Evolutionary conservation across 2,329 filamentous ascomycete genomes (phyloP), one percentile per base, ranked within the genome.

Genomic region (Madurella mycetomatis): DNA sequence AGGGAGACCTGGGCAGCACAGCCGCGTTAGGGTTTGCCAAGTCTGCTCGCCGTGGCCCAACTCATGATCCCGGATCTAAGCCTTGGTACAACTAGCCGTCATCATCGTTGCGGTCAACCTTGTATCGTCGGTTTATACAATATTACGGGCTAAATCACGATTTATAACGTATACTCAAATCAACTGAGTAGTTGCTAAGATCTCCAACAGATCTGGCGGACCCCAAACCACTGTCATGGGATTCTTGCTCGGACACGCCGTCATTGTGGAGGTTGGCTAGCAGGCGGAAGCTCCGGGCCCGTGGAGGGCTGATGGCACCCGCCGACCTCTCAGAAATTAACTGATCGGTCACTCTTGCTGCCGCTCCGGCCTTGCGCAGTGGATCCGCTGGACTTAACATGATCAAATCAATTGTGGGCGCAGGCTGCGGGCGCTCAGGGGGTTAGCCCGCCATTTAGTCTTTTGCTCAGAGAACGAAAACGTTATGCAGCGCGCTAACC

Each of bases 81-180:
- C 16, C 17, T 30, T 34, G 15, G 3, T 13, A 15, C 16, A 11
- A 7, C 18, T 19, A 30, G 25, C 39, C 25, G 17, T 43, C 32
- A 17, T 19, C 25, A 11, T 49, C 41, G 12, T 49, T n/a, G n/a
- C n/a, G 41, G 32, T 56, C 49, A 31, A 52, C 46, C 49, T 49
- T 41, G 7, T 13, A 32, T 16, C 12, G 18, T 54, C 9, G 47
- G 48, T 34, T 25, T 15, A 25, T 7, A 25, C 25, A 25, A 25
- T 37, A 47, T 13, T 37, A 47, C 11, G 12, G 15, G 18, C 12
- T 11, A 37, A 31, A 16, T 31, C 41, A 19, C 7, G 11, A 19
- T n/a, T 31, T 30, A 12, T 9, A 16, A 42, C 54, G 13, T 43
- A 56, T 49, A 41, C 49, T 56, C 18, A 56, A 19, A 19, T 56